Evolutionary conservation across 2,329 filamentous ascomycete species (phyloP), one percentile per base, ranked within the genome.

Genomic region (Fusarium sp.): DNA sequence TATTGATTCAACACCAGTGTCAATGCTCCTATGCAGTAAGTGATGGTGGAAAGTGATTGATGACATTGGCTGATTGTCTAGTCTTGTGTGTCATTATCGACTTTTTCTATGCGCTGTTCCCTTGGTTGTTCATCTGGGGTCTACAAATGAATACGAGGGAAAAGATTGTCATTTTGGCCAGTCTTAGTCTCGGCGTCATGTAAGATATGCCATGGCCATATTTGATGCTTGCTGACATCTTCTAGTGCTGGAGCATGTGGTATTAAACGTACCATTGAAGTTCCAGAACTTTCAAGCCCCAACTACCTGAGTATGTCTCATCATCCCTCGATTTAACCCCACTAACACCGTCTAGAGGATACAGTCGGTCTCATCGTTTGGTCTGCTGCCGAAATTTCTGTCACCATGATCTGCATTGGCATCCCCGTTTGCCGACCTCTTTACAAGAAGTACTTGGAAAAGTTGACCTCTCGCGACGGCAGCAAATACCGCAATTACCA

Each of bases 141-240:
- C 68, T 86, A 9, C 82, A 84, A 35, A 86, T 87, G 84, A 82
- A 83, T 15, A 81, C 76, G n/a, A 80, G 83, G 17, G 85, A 87
- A 47, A 86, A 86, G 75, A 79, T 85, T 27, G 79, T 85, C n/a
- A 81, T 86, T 10, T 81, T 84, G 0, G 74, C 78, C 22, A 83
- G 84, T 61, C 81, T 87, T 50, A 86, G 85, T 52, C 70, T 86
- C 4, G 85, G 85, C 6, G 72, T 86, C 6, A 82, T 86, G 84
- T 83, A 74, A 76, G 80, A 4, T 4, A 2, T 2, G 1, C 12
- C 2, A 14, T 4, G 17, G 14, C 10, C 15, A 0, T 1, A 0
- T 4, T 5, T 7, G 22, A 12, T 2, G 1, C 6, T 8, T 25
- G 11, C 45, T 71, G 47, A 71, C 4, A 1, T 1, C 0, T 12